Evolutionary conservation across 352 stramenopile species (phyloP).

Genomic region (Aphanomyces euteiches): DNA sequence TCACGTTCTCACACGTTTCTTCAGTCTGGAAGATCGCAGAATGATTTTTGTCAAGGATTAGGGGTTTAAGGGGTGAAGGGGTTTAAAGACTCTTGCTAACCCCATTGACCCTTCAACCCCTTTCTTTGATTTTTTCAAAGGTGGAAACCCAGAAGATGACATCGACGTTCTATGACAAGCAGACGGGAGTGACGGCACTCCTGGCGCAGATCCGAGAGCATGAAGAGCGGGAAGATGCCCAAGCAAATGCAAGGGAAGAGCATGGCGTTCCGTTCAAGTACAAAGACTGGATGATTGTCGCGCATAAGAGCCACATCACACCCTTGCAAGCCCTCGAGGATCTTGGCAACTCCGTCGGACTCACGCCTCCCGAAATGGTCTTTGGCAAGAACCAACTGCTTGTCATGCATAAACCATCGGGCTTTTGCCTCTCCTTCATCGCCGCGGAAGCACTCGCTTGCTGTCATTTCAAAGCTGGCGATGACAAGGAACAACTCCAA

Average conservation of each 20-base stretch:
- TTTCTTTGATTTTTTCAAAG: too few relatives aligned
- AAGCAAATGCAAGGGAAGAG: conserved; percentile 51
- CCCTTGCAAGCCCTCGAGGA: conserved; percentile 64
- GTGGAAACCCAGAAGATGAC: too few relatives aligned
- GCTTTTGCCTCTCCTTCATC: conserved; percentile 73
- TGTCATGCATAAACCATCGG: conserved; percentile 62
- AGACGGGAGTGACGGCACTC: conserved; percentile 48
- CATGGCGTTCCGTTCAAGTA: conserved; percentile 40
- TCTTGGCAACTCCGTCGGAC: conserved; percentile 36
- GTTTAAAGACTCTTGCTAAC: too few relatives aligned
- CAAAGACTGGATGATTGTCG: conserved; percentile 61
- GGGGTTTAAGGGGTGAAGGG: too few relatives aligned
- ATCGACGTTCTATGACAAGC: conserved; percentile 46
- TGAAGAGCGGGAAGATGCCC: conserved; percentile 33
- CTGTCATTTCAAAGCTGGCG: conserved; percentile 51
- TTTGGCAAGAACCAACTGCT: conserved; percentile 81
- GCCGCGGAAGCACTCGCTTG: conserved; percentile 70
- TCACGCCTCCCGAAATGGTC: conserved; percentile 83
- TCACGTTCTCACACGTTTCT: too few relatives aligned
- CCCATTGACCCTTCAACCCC: not conserved
- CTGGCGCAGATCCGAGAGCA: conserved; percentile 45
- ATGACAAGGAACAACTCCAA: conserved; percentile 62
- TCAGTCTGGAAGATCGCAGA: too few relatives aligned
- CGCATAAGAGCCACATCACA: conserved; percentile 81
- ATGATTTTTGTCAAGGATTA: too few relatives aligned